Percentiles rank a stretch among this genome's conserved stretches.
Evolutionary conservation across 106 monocot species (phyloP).

Genomic region (Hemerocallis citrina): DNA sequence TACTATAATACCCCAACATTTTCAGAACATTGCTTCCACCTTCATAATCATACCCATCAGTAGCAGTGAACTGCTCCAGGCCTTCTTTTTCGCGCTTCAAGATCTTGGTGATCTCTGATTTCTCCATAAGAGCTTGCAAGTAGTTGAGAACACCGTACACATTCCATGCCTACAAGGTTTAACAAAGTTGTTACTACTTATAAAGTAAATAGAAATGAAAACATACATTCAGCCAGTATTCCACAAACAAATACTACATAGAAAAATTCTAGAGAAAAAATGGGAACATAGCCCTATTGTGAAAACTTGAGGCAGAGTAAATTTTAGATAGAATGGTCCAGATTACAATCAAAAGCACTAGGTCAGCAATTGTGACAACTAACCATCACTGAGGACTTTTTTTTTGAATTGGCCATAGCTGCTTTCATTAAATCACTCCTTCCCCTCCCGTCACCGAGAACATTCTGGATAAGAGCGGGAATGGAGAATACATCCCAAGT

Average conservation of each 20-base stretch:
- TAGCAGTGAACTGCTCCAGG: constrained; percentile 75
- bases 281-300: not conserved
- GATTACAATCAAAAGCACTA: too few relatives aligned
- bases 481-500: too few relatives aligned
- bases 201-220: not conserved
- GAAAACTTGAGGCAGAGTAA: not conserved
- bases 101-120: constrained; percentile 73
- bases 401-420: too few relatives aligned
- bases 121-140: constrained; percentile 96
- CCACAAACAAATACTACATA: not conserved
- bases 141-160: constrained; percentile 96
- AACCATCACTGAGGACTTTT: too few relatives aligned
- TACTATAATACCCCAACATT: constrained; percentile 93
- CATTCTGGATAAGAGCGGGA: too few relatives aligned
- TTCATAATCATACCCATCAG: constrained; percentile 91
- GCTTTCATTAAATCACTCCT: too few relatives aligned
- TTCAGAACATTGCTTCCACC: constrained; percentile 96
- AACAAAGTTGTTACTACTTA: not conserved
- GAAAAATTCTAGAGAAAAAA: not conserved
- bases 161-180: constrained; percentile 74
- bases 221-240: not conserved
- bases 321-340: not conserved
- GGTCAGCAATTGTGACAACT: too few relatives aligned
- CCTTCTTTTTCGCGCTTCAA: constrained; percentile 93
- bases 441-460: too few relatives aligned